Base-by-base conservation (phyloP, 306 rosid genomes). In the Inga oerstediana region DNA sequence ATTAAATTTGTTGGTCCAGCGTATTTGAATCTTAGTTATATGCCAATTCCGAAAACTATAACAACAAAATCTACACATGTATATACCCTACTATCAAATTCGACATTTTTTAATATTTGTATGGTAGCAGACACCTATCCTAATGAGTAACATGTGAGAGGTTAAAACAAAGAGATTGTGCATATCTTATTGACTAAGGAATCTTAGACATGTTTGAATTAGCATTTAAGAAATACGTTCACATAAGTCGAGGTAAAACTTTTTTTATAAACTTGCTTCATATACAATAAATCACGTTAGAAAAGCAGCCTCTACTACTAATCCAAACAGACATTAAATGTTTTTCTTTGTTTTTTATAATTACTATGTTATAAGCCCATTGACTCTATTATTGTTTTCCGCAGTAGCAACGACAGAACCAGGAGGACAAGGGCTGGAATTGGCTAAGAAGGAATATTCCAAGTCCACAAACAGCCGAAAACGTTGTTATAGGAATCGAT, bases 381-480 rank as follows among this genome's bases (percentile, higher is more conserved):
- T 14, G 19, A 49, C 54, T 49, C 5, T 49, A 2, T 52, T 58
- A n/a, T 58, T 3, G 11, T 20, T 22, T 3, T 22, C 22, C 0
- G 2, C 14, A 3, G 32, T 34, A 22, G 24, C 14, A 22, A 59
- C 24, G 66, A 3, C 66, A 32, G 11, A 59, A 59, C 34, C 3
- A 59, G 66, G 32, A 39, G 43, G 43, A 5, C 43, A n/a, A 4
- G 20, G 62, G 54, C 27, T 14, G 48, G 45, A 58, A 10, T n/a
- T 20, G 35, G 4, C 43, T 32, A n/a, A 22, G 15, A 56, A 27
- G 65, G 80, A 32, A 67, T 82, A 82, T 86, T 82, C 82, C 82
- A 65, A 20, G 54, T 74, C 51, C 72, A 34, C 11, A 75, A 68
- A 65, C 76, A 51, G 24, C 80, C 78, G 65, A 74, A 70, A 82